A percentile compares a stretch with the other conserved stretches of the same genome.
Evolutionary conservation across 768 basidiomycete genomes (phyloP).

Genomic region (Naganishia vaughanmartiniae): DNA sequence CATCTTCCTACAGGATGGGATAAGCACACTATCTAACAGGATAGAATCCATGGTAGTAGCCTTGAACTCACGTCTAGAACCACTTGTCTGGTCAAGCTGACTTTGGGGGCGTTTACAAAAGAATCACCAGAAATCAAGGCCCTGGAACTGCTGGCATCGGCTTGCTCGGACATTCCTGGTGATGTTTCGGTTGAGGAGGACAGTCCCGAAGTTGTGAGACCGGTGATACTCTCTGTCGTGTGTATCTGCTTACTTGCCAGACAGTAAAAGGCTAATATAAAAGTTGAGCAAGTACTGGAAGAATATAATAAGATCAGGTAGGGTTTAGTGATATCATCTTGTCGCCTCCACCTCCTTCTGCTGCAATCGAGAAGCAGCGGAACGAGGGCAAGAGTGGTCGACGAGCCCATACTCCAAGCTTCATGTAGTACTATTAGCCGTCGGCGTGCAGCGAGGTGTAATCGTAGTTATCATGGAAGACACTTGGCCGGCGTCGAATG

Average conservation of each 20-base stretch:
- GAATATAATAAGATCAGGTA: not conserved
- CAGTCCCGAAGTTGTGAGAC: no score
- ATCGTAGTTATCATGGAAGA: no score
- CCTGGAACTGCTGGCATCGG: constrained; percentile 47
- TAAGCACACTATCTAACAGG: no score
- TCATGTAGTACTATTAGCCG: no score
- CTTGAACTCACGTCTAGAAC: constrained; percentile 26
- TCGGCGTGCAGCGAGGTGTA: no score
- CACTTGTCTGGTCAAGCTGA: constrained; percentile 29
- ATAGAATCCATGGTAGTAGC: not conserved
- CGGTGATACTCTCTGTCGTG: no score
- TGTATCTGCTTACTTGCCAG: not conserved
- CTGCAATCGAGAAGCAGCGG: not conserved
- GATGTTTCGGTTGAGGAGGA: not conserved
- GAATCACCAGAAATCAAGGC: constrained; percentile 53
- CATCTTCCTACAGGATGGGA: constrained; percentile 65
- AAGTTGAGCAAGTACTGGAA: no score
- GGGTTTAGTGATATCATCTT: constrained; percentile 1
- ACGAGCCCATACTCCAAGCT: no score
- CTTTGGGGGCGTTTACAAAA: not conserved
- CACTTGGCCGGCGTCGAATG: no score
- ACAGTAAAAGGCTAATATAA: not conserved
- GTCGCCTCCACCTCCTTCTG: not conserved
- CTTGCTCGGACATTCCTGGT: not conserved
- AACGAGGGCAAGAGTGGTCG: no score